A percentile compares a stretch with the other conserved stretches of the same genome.
These are phyloP conservation scores for Pleurotus sapidus DNA, from an alignment of 768 basidiomycete species.

Conservation along the genomic window DNA sequence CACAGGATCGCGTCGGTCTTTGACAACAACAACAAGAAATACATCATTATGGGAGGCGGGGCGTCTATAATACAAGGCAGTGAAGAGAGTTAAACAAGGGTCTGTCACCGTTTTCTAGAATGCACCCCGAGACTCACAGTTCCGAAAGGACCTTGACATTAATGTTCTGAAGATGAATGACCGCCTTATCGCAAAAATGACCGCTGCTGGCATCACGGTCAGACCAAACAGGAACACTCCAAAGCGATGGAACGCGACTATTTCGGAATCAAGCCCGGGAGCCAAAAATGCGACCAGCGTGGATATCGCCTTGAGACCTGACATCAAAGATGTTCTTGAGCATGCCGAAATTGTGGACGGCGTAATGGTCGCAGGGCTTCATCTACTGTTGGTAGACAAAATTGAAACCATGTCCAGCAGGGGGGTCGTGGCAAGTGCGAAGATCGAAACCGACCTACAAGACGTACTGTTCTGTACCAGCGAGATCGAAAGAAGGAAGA, in stretches of 20 bases:
- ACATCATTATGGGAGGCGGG: conserved; percentile 2
- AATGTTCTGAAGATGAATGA: neutral
- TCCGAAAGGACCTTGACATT: neutral
- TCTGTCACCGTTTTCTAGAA: no score
- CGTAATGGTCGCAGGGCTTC: neutral
- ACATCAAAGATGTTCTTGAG: neutral
- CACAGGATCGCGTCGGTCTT: neutral
- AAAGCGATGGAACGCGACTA: neutral
- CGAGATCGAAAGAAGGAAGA: conserved; percentile 1
- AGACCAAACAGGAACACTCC: neutral
- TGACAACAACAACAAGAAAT: neutral
- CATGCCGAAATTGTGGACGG: neutral
- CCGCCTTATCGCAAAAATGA: neutral
- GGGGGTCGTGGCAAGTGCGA: neutral
- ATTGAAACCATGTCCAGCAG: neutral
- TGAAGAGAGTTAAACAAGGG: neutral
- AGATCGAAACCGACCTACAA: neutral
- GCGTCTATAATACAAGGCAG: conserved; percentile 5
- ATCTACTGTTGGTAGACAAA: conserved; percentile 6
- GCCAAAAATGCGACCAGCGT: conserved; percentile 4
- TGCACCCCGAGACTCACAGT: no score
- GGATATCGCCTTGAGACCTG: neutral
- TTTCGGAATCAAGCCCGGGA: conserved; percentile 3
- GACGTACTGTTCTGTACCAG: conserved; percentile 4
- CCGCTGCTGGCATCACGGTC: neutral